Percentiles rank a stretch among this genome's conserved stretches.
These are phyloP conservation scores for Pseudonectria buxi DNA, from an alignment of 2,329 filamentous ascomycete species.

Conservation along the genomic window DNA sequence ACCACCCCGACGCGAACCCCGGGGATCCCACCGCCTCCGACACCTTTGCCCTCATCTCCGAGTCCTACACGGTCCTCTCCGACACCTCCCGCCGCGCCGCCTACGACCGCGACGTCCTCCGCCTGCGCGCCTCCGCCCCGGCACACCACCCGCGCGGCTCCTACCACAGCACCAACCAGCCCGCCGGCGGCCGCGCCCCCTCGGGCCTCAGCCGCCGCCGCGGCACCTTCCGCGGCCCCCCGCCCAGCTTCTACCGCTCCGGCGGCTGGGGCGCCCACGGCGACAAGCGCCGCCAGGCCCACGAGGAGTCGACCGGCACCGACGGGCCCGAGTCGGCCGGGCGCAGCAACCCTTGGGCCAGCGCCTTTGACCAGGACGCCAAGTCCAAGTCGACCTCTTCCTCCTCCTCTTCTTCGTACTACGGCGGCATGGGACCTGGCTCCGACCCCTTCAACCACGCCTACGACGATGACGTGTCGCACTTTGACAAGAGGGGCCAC, in stretches of 20 bases:
- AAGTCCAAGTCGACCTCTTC: background rate
- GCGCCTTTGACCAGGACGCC: conserved; percentile 11
- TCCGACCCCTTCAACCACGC: conserved; percentile 37
- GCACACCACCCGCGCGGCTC: conserved; percentile 36
- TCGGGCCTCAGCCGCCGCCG: conserved; percentile 74
- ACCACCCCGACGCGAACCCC: conserved; percentile 90
- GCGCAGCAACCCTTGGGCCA: conserved; percentile 17
- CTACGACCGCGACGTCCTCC: conserved; percentile 70
- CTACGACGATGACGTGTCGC: conserved; percentile 51
- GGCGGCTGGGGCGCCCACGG: conserved; percentile 68
- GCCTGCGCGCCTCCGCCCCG: conserved; percentile 29
- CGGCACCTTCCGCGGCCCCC: conserved; percentile 73
- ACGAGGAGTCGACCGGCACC: conserved; percentile 36
- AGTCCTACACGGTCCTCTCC: conserved; percentile 74
- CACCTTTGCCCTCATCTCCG: conserved; percentile 76
- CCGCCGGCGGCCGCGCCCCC: conserved; percentile 68
- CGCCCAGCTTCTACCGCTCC: conserved; percentile 78
- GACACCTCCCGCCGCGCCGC: conserved; percentile 64
- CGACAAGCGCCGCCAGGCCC: conserved; percentile 50
- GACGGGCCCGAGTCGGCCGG: conserved; percentile 4
- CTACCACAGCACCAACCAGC: conserved; percentile 52
- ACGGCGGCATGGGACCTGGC: conserved; percentile 53
- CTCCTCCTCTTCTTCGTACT: background rate
- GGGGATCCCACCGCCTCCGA: conserved; percentile 62
- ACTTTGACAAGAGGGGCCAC: conserved; percentile 73